A percentile compares a stretch with the other conserved stretches of the same genome.
phyloP scores from a whole-genome alignment of 2,329 filamentous ascomycete genomes.

The Blastomyces gilchristii region DNA sequence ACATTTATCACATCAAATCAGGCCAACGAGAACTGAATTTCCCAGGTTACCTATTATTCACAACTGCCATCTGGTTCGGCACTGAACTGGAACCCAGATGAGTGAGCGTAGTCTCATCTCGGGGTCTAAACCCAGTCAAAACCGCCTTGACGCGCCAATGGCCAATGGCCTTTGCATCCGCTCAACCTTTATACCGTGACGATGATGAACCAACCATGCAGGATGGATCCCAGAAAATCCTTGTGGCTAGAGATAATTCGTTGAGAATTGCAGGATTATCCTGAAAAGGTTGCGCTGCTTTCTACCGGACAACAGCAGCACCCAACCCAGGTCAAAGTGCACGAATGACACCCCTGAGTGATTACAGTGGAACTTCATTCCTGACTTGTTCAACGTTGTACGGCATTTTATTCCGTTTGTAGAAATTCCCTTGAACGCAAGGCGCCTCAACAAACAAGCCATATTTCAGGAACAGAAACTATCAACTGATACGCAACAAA shows the following conservation, averaged over 20 bases:
- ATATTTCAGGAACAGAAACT: background rate
- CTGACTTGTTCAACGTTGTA: background rate
- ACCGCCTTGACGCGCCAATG: too few relatives aligned
- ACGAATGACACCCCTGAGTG: background rate
- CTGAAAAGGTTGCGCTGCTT: background rate
- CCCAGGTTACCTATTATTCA: background rate
- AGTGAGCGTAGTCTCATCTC: background rate
- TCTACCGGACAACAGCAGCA: background rate
- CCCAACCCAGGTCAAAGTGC: background rate
- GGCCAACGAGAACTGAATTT: background rate
- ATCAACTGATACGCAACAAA: background rate
- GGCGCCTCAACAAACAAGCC: background rate
- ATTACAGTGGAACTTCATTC: background rate
- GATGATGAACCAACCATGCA: background rate
- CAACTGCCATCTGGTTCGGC: too few relatives aligned
- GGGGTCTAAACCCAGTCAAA: background rate
- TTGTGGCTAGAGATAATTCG: background rate
- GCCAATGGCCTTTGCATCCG: background rate
- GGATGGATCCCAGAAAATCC: background rate
- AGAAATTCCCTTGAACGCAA: background rate
- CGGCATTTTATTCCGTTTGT: background rate
- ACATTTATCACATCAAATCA: background rate
- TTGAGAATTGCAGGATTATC: background rate
- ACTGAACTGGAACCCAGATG: background rate
- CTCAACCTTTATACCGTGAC: background rate